phyloP scores from a whole-genome alignment of 73 alveolate genomes.

The Stentor coeruleus region DNA sequence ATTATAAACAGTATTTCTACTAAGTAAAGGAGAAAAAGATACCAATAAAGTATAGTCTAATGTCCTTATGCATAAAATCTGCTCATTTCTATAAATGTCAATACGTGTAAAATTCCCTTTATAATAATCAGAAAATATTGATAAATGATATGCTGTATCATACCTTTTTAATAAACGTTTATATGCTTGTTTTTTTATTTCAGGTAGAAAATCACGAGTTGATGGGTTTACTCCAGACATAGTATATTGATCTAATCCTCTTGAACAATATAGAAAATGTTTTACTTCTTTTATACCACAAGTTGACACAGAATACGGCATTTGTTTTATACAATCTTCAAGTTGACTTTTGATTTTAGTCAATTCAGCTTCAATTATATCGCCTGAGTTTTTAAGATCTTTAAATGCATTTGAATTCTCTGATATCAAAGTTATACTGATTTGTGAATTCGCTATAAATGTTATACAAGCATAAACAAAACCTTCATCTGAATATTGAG shows the following conservation, averaged over 20 bases:
- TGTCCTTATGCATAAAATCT: neutral
- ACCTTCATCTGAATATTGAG: slow-evolving; percentile 17
- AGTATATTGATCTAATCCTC: neutral
- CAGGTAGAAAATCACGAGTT: slow-evolving; percentile 16
- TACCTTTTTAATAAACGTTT: neutral
- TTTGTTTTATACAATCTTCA: neutral
- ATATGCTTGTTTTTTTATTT: neutral
- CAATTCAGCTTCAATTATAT: slow-evolving; percentile 4
- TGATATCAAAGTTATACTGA: neutral
- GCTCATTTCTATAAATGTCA: slow-evolving; percentile 11
- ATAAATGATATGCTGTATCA: neutral
- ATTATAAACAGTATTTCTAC: neutral
- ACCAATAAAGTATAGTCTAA: neutral
- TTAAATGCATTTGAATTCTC: neutral
- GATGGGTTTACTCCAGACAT: slow-evolving; percentile 15
- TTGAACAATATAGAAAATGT: slow-evolving; percentile 2
- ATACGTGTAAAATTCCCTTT: neutral
- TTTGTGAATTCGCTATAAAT: neutral
- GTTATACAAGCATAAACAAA: slow-evolving; percentile 20
- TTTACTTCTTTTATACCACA: slow-evolving; percentile 23
- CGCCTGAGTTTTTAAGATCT: neutral
- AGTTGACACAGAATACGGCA: slow-evolving; percentile 12
- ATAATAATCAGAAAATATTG: neutral
- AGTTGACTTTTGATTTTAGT: neutral
- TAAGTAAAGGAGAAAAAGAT: neutral